Percentiles rank a stretch among this genome's conserved stretches.
These are phyloP conservation scores for Thalassia testudinum DNA, from an alignment of 116 monocot genomes.

Conservation along the genomic window DNA sequence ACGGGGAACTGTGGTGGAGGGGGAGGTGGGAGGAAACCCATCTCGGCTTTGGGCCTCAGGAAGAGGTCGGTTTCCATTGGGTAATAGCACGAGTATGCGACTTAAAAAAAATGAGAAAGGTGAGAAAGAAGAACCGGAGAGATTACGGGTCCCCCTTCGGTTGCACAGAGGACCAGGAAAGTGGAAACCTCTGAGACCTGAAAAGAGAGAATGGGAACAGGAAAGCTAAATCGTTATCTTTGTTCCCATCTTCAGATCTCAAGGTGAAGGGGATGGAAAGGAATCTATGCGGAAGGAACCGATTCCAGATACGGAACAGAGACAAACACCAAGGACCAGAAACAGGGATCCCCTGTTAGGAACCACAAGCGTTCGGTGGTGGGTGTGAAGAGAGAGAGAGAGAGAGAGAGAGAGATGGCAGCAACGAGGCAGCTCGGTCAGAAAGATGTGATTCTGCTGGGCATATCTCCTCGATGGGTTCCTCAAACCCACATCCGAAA, in stretches of 20 bases:
- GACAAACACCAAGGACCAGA: background rate
- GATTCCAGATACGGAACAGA: background rate
- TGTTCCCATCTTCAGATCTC: background rate
- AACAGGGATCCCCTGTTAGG: background rate
- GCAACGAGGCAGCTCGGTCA: too few species aligned
- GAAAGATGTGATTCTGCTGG: background rate
- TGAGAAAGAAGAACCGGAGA: background rate
- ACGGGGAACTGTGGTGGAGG: conserved; percentile 3
- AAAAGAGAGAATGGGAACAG: background rate
- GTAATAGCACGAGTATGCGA: background rate
- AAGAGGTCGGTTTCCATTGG: background rate
- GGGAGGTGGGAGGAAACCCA: conserved; percentile 10
- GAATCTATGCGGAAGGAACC: background rate
- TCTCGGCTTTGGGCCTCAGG: background rate
- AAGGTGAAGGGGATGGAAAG: background rate
- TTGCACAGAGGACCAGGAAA: background rate
- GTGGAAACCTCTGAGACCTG: background rate
- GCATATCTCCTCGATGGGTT: background rate
- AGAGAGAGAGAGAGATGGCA: too few species aligned
- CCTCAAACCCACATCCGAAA: too few species aligned
- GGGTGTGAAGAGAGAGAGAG: too few species aligned
- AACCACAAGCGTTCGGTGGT: too few species aligned
- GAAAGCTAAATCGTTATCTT: background rate
- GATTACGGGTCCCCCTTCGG: background rate
- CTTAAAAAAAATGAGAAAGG: background rate